Base-by-base conservation (phyloP, 768 basidiomycete species). In the Lepiota venenata region DNA sequence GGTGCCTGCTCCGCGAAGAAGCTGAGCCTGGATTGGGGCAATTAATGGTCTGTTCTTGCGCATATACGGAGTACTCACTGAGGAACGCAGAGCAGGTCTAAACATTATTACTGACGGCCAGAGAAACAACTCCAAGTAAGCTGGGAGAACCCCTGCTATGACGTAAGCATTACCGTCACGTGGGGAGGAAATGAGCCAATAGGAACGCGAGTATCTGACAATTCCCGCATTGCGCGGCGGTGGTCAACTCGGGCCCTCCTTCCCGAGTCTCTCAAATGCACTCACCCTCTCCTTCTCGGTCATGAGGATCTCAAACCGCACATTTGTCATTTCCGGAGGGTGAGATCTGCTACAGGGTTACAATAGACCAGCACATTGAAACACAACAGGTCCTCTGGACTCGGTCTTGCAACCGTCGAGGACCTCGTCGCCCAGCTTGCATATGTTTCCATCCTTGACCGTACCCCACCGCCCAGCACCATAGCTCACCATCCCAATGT, bases 241-340 rank as follows among this genome's bases (percentile, higher is more conserved):
- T 32, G 32, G 32, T 7, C 32, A 11, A 32, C 32, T 32, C 6
- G 32, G 32, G 25, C 25, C 25, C 25, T 25, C 25, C 25, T 25
- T 25, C 3, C 25, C 16, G 3, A 18, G 0, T 12, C 2, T n/a
- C 3, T 18, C 40, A 20, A 11, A 42, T 50, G 27, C 6, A 7
- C 39, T 35, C 12, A 20, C n/a, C 25, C 14, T 41, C 18, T 36
- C 16, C 22, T 6, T 50, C 16, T 2, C 50, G 18, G 58, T 10
- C 16, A 82, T 82, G 80, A 81, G 77, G 64, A 61, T 74, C n/a
- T 71, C 69, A 54, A 73, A 76, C 22, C 67, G 81, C 18, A 84
- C 82, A 3, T 81, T 82, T 60, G 68, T 84, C 39, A 69, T 83
- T 10, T 83, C 81, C 40, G 81, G 82, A 50, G 82, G 81, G 80